These are phyloP conservation scores for Otatea glauca DNA, from an alignment of 176 grass and related monocot genomes.

Conservation along the genomic window DNA sequence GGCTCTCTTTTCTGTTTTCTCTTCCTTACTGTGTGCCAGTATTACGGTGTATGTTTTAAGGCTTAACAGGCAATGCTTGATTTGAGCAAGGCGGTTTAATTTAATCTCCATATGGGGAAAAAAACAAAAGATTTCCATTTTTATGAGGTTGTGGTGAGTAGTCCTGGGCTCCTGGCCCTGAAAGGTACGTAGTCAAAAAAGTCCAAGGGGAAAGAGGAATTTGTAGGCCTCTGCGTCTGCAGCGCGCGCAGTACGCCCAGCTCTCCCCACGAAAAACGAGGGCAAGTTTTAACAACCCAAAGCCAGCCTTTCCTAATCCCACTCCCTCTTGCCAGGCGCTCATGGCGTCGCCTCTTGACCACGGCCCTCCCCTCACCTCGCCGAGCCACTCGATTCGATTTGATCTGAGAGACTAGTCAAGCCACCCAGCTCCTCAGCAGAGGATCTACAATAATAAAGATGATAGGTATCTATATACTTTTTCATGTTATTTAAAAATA, in stretches of 20 bases:
- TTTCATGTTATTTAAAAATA: too few species aligned
- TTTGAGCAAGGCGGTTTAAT: neutral
- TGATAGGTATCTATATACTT: too few species aligned
- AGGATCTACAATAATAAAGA: too few species aligned
- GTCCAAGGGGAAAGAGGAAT: neutral
- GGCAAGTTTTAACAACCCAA: constrained; percentile 42
- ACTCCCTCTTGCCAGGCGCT: constrained; percentile 25
- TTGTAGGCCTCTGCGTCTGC: neutral
- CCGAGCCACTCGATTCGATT: neutral
- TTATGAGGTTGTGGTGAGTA: neutral
- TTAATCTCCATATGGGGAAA: neutral
- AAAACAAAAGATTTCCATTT: neutral
- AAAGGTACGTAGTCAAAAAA: constrained; percentile 32
- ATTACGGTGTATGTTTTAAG: neutral
- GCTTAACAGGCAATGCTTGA: neutral
- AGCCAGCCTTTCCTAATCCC: constrained; percentile 39
- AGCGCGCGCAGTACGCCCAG: neutral
- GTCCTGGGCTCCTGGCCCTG: neutral
- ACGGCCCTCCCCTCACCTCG: neutral
- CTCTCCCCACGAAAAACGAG: constrained; percentile 39
- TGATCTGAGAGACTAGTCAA: neutral
- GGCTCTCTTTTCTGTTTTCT: too few species aligned
- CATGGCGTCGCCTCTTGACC: constrained; percentile 22
- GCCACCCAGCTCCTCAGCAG: neutral
- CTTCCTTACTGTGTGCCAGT: too few species aligned